Conservation (phyloP, 1,284 basidiomycete genomes). For the Peniophora sp. region DNA sequence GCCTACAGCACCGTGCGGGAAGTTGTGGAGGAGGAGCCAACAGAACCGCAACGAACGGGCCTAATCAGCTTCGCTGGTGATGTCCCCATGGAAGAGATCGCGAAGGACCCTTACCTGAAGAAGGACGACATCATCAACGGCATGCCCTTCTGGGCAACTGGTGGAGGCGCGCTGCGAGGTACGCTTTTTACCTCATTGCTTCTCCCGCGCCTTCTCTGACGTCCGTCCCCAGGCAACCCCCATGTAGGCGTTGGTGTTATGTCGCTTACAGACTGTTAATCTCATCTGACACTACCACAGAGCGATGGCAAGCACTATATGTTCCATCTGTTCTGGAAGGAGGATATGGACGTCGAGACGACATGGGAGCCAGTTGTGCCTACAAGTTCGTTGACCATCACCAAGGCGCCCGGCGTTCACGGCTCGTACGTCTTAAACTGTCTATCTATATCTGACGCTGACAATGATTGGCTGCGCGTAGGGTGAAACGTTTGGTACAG, state of each 20-base stretch:
- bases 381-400: not conserved
- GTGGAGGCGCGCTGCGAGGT: not conserved
- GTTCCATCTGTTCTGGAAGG: not conserved
- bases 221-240: not conserved
- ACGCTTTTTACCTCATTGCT: not conserved
- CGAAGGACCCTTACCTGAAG: not conserved
- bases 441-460: not conserved
- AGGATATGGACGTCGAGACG: not conserved
- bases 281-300: not conserved
- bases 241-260: not conserved
- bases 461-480: not conserved
- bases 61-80: slow-evolving; percentile 14
- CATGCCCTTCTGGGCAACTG: not conserved
- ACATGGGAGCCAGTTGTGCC: not conserved
- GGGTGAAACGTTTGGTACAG: slow-evolving; percentile 2
- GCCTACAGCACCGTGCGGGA: slow-evolving; percentile 22
- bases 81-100: slow-evolving; percentile 8
- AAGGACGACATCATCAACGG: not conserved
- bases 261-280: not conserved
- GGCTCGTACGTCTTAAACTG: not conserved
- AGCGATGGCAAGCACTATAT: not conserved
- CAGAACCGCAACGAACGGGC: slow-evolving; percentile 10
- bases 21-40: slow-evolving; percentile 15
- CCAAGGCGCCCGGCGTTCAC: not conserved
- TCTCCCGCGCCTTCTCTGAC: not conserved